Percentiles rank a stretch among this genome's conserved stretches.
Evolutionary conservation across 164 flowering plant genomes (phyloP).

Genomic region (Malania oleifera): DNA sequence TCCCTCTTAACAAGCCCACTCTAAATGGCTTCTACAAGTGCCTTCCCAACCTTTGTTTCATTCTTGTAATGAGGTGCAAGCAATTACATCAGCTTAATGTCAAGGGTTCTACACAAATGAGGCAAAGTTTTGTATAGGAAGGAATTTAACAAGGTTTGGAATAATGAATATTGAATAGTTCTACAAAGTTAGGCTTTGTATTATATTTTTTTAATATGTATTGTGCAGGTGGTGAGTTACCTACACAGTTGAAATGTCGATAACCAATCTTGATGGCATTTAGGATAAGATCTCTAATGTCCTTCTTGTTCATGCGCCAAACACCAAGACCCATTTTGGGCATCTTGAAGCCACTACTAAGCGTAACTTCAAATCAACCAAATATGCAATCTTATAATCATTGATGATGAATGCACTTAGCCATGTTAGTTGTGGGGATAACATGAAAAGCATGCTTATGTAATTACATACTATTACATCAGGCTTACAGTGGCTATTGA

Average conservation of each 20-base stretch:
- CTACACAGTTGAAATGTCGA: not conserved
- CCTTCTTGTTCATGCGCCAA: not conserved
- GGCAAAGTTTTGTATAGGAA: too few species aligned
- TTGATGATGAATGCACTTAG: too few species aligned
- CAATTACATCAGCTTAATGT: not conserved
- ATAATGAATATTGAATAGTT: too few species aligned
- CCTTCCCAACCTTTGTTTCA: not conserved
- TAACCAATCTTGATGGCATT: not conserved
- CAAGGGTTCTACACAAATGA: not conserved
- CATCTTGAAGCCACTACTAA: not conserved
- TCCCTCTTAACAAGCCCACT: not conserved
- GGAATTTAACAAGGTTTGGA: not conserved
- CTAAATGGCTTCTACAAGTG: not conserved
- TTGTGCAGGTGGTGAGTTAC: not conserved
- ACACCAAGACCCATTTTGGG: not conserved
- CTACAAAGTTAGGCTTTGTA: not conserved
- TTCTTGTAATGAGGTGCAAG: not conserved
- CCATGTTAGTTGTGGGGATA: too few species aligned
- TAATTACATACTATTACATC: too few species aligned
- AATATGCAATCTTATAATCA: too few species aligned
- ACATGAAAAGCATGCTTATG: too few species aligned
- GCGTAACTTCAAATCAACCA: too few species aligned
- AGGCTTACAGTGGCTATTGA: too few species aligned
- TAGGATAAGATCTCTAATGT: not conserved
- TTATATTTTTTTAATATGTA: not conserved